A percentile compares a stretch with the other conserved stretches of the same genome.
Evolutionary conservation across 495 filamentous ascomycete species (phyloP).

Genomic region (Penicillium silybi): DNA sequence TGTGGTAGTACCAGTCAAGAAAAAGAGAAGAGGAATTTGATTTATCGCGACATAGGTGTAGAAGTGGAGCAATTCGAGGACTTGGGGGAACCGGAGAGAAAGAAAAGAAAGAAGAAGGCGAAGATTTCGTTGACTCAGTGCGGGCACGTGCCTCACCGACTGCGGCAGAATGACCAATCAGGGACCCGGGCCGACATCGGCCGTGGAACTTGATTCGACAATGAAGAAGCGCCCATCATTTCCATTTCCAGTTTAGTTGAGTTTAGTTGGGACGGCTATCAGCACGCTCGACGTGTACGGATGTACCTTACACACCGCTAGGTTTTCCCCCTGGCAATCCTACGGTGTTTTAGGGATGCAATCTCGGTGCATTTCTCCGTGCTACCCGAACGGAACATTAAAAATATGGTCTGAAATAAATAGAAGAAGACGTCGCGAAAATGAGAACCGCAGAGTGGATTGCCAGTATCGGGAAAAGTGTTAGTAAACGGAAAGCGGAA

Average conservation of each 20-base stretch:
- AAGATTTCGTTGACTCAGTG: slow-evolving; percentile 31
- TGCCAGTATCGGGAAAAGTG: neutral
- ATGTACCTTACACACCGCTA: neutral
- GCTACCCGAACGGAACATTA: neutral
- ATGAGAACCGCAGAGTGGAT: neutral
- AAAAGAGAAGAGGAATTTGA: slow-evolving; percentile 9
- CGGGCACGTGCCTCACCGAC: slow-evolving; percentile 37
- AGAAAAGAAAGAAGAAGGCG: slow-evolving; percentile 19
- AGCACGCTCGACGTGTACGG: neutral
- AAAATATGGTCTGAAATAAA: neutral
- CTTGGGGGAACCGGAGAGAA: slow-evolving; percentile 11
- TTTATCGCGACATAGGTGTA: slow-evolving; percentile 31
- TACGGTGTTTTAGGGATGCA: neutral
- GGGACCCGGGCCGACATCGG: slow-evolving; percentile 12
- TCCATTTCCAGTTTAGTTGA: neutral
- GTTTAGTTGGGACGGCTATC: neutral
- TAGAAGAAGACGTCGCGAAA: neutral
- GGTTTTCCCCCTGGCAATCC: neutral
- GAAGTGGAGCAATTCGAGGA: slow-evolving; percentile 2
- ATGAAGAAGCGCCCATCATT: neutral
- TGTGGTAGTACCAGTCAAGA: slow-evolving; percentile 41
- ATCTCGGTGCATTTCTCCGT: neutral
- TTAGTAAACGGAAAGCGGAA: neutral
- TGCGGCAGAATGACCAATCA: slow-evolving; percentile 32
- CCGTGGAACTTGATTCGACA: neutral